These are phyloP conservation scores for Leishmania aethiopica DNA, from an alignment of 208 protist genomes.

Conservation along the genomic window DNA sequence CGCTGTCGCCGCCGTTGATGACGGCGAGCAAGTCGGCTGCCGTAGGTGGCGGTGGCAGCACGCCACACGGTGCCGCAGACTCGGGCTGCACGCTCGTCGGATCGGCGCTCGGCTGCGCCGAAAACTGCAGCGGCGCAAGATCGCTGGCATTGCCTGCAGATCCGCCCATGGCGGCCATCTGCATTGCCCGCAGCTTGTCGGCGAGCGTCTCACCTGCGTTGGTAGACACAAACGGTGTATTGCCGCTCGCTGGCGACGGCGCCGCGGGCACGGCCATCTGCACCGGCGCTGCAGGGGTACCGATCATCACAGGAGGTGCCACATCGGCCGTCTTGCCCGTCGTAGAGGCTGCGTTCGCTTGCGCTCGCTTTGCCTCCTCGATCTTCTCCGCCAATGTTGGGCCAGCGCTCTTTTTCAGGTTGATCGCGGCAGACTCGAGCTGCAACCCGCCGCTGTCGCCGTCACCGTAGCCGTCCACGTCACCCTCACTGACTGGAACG, in stretches of 20 bases:
- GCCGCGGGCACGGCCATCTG: background rate
- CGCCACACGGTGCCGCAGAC: background rate
- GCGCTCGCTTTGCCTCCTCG: conserved; percentile 22
- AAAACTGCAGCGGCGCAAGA: background rate
- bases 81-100: background rate
- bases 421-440: conserved; percentile 68
- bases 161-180: conserved; percentile 24
- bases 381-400: conserved; percentile 34
- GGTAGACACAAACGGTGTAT: conserved; percentile 22
- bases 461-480: conserved; percentile 41
- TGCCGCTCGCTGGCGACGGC: background rate
- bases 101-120: background rate
- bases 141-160: background rate
- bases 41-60: conserved; percentile 19
- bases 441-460: conserved; percentile 56
- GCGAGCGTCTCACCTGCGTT: conserved; percentile 44
- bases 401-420: conserved; percentile 39
- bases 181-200: conserved; percentile 74
- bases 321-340: background rate
- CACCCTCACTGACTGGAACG: conserved; percentile 35
- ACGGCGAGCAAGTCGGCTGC: conserved; percentile 21
- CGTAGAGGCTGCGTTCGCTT: conserved; percentile 1
- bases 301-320: background rate
- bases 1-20: conserved; percentile 18
- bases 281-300: background rate